phyloP scores from a whole-genome alignment of 805 yeast species.

The Ogataea neopini region DNA sequence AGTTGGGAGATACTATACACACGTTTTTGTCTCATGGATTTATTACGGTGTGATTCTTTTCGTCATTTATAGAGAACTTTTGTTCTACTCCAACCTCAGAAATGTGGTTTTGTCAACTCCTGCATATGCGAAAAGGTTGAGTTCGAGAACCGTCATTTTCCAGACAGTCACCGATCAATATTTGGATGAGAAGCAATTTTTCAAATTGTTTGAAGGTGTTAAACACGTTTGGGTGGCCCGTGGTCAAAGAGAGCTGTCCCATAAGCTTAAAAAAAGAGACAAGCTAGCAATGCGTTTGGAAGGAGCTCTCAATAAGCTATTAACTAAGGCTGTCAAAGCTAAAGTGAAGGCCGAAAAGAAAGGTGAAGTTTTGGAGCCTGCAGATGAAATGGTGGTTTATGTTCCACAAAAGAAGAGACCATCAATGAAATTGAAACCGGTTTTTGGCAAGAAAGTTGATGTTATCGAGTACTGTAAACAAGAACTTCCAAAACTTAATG shows the following conservation, averaged over 20 bases:
- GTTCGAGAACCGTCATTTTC: slow-evolving; percentile 81
- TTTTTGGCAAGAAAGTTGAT: slow-evolving; percentile 63
- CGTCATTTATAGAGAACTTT: slow-evolving; percentile 79
- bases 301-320: slow-evolving; percentile 56
- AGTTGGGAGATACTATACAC: slow-evolving; percentile 74
- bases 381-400: slow-evolving; percentile 52
- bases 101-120: slow-evolving; percentile 81
- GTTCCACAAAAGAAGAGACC: slow-evolving; percentile 73
- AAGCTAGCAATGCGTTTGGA: slow-evolving; percentile 64
- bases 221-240: slow-evolving; percentile 80
- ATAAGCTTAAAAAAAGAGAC: slow-evolving; percentile 60
- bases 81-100: slow-evolving; percentile 73
- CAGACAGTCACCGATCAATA: slow-evolving; percentile 80
- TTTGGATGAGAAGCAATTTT: slow-evolving; percentile 69
- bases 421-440: slow-evolving; percentile 41
- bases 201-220: slow-evolving; percentile 79
- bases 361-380: slow-evolving; percentile 45
- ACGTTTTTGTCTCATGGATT: slow-evolving; percentile 77
- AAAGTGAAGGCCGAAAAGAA: slow-evolving; percentile 68
- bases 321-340: slow-evolving; percentile 64
- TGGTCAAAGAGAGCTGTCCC: slow-evolving; percentile 52
- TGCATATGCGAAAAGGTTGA: slow-evolving; percentile 66
- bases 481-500: slow-evolving; percentile 55
- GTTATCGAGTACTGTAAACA: slow-evolving; percentile 58
- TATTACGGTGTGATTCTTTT: slow-evolving; percentile 71